Evolutionary conservation across 352 stramenopile genomes (phyloP), one percentile per base, ranked within the genome.

Genomic region (Thalassiosira hispida): DNA sequence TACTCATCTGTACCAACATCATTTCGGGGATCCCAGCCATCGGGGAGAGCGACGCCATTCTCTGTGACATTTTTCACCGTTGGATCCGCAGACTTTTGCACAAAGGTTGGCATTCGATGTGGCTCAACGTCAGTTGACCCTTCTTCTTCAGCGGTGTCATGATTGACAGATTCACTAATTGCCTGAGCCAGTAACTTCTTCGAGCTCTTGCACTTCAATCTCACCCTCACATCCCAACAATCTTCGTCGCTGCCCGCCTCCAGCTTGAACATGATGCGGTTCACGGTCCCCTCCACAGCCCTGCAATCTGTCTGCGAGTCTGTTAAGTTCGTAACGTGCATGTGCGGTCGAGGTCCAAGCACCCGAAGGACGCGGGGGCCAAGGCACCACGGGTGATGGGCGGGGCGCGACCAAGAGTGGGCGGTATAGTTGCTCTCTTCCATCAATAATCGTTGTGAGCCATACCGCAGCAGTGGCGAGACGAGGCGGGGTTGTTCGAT

Each of bases 381-480:
- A 53, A 73, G 49, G 44, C 22, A 80, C 68, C 86, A 75, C 6
- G 78, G 70, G 47, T 91, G 65, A 69, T 82, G 33, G n/a, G 38
- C 9, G 38, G 88, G 83, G 33, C 88, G 52, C 27, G 53, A 81
- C 88, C 88, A 93, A 11, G 82, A 81, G 29, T 83, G 82, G 23
- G 71, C 53, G 40, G 89, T 80, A 60, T 91, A 93, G 44, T 91
- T 91, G 22, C 85, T 87, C 66, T 91, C 79, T 65, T 93, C 88
- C 70, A 91, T 89, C 16, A 76, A 18, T 47, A 75, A 79, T 27
- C 47, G 38, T 31, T 66, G 76, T 29, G 56, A 46, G 16, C 71
- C 76, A 25, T 51, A 56, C 23, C 76, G 61, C 40, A 35, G 18
- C 4, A 84, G 63, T 42, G 76, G 76, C 23, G 76, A 76, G n/a